phyloP scores from a whole-genome alignment of 2,329 filamentous ascomycete species.

The Lachnellula willkommii region DNA sequence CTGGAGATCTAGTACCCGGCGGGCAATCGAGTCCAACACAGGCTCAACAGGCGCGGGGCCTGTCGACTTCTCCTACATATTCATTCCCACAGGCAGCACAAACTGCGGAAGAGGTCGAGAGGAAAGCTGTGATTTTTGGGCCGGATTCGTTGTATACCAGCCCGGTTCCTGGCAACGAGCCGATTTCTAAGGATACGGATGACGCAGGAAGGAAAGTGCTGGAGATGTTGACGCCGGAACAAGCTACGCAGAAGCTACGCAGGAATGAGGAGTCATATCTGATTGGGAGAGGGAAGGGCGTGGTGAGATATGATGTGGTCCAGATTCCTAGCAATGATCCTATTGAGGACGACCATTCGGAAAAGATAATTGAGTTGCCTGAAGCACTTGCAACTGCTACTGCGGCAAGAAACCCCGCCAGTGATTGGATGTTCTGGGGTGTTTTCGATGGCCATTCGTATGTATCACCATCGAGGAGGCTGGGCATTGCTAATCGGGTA shows the following conservation, averaged over 20 bases:
- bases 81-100: slow-evolving; percentile 15
- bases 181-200: slow-evolving; percentile 82
- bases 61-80: slow-evolving; percentile 22
- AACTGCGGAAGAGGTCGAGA: slow-evolving; percentile 41
- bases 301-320: slow-evolving; percentile 89
- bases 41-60: slow-evolving; percentile 25
- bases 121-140: slow-evolving; percentile 77
- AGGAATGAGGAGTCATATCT: slow-evolving; percentile 88
- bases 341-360: slow-evolving; percentile 96
- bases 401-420: slow-evolving; percentile 45
- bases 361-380: slow-evolving; percentile 93
- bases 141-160: slow-evolving; percentile 87
- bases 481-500: slow-evolving; percentile 21
- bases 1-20: slow-evolving; percentile 8
- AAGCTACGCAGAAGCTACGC: slow-evolving; percentile 83
- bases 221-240: slow-evolving; percentile 94
- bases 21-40: slow-evolving; percentile 4
- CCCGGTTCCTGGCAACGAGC: slow-evolving; percentile 76
- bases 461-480: slow-evolving; percentile 31
- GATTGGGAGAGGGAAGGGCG: slow-evolving; percentile 82
- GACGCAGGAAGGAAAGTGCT: slow-evolving; percentile 79
- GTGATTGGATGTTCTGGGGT: slow-evolving; percentile 99
- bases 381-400: slow-evolving; percentile 43
- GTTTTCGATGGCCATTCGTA: slow-evolving; percentile 97
- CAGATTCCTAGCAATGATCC: slow-evolving; percentile 95